phyloP scores from a whole-genome alignment of 2,329 filamentous ascomycete genomes.

The Aspergillus brasiliensis region DNA sequence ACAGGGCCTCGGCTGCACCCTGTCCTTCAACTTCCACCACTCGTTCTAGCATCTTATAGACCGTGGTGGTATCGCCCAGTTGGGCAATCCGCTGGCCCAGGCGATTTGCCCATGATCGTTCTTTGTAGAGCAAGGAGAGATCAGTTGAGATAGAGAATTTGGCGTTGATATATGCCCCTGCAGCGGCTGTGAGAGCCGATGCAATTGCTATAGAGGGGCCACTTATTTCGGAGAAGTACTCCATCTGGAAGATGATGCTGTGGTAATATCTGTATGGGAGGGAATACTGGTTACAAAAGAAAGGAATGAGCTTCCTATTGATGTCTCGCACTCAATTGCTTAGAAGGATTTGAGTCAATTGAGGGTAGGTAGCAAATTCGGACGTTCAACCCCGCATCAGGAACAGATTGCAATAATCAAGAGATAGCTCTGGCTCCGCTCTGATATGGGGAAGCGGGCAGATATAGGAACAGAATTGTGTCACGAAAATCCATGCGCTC shows the following conservation, averaged over 20 bases:
- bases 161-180: conserved; percentile 48
- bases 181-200: conserved; percentile 39
- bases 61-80: conserved; percentile 42
- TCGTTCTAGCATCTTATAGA: conserved; percentile 48
- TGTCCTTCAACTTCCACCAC: conserved; percentile 43
- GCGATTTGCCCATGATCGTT: conserved; percentile 37
- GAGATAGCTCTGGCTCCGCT: background rate
- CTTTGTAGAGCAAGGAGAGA: conserved; percentile 36
- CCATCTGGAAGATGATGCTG: conserved; percentile 22
- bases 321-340: background rate
- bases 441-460: background rate
- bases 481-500: conserved; percentile 1
- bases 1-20: conserved; percentile 45
- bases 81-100: conserved; percentile 39
- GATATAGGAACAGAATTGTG: conserved; percentile 13
- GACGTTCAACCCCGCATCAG: background rate
- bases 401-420: background rate
- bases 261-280: background rate
- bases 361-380: background rate
- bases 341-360: background rate
- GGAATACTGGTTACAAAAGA: background rate
- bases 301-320: background rate
- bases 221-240: conserved; percentile 31
- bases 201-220: conserved; percentile 34
- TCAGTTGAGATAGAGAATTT: conserved; percentile 46